Percentiles rank a stretch among this genome's conserved stretches.
Evolutionary conservation across 208 protist genomes (phyloP).

Genomic region (Strigomonas culicis): DNA sequence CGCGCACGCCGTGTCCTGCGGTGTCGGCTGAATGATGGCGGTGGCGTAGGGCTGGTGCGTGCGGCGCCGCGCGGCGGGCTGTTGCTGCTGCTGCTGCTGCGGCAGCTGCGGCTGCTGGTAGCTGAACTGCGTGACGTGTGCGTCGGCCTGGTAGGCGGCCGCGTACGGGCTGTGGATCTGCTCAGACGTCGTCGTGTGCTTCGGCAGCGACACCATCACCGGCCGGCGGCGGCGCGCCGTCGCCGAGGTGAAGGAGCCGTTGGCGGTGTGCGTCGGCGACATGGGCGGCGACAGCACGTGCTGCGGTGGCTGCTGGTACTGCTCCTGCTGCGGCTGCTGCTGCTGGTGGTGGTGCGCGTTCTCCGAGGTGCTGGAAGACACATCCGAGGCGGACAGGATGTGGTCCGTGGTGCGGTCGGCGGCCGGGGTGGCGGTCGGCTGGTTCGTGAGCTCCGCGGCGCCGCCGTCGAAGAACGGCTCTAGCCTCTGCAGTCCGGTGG

Average conservation of each 20-base stretch:
- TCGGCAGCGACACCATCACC: conserved; percentile 59
- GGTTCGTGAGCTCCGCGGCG: not conserved
- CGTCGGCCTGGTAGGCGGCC: conserved; percentile 9
- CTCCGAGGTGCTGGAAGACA: not conserved
- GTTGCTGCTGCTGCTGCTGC: conserved; percentile 2
- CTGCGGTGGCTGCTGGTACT: not conserved
- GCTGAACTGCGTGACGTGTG: conserved; percentile 13
- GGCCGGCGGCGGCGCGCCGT: conserved; percentile 34
- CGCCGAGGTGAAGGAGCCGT: conserved; percentile 10
- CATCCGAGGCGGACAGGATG: no score
- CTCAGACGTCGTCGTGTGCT: conserved; percentile 22
- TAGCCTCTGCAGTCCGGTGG: conserved; percentile 6
- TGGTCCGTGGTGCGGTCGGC: not conserved
- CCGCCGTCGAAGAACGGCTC: conserved; percentile 1
- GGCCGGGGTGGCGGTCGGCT: not conserved
- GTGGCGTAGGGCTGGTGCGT: no score
- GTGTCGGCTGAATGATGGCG: not conserved
- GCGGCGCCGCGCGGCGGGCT: not conserved
- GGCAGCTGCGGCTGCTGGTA: not conserved
- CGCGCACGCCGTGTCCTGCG: not conserved
- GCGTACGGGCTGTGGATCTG: conserved; percentile 15
- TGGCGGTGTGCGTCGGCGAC: conserved; percentile 17
- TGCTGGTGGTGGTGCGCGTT: not conserved
- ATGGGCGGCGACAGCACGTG: conserved; percentile 3
- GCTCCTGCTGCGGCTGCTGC: not conserved